Conservation (phyloP, 192 early-diverging fungal genomes). For the Coemansia javaensis region DNA sequence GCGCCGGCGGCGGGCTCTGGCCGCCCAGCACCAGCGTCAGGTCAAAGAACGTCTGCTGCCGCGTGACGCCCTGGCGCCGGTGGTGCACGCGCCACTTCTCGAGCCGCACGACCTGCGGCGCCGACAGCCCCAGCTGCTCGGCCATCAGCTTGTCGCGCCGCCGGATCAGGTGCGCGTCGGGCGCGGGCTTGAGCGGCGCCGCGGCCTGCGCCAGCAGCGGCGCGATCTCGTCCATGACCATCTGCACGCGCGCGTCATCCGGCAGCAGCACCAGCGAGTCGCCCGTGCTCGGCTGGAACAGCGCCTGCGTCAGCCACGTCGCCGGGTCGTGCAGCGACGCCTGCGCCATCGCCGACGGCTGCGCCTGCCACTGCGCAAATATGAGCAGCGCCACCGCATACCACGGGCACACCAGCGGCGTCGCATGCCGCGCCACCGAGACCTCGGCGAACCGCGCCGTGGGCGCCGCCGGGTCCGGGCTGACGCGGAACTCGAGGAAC, state of each 20-base stretch:
- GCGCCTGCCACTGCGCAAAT: constrained; percentile 47
- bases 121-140: constrained; percentile 41
- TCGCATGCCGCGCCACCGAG: constrained; percentile 30
- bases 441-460: constrained; percentile 47
- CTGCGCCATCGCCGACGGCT: constrained; percentile 38
- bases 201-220: constrained; percentile 35
- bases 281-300: constrained; percentile 37
- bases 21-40: constrained; percentile 44
- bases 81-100: constrained; percentile 51
- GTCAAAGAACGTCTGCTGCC: constrained; percentile 50
- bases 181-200: constrained; percentile 8
- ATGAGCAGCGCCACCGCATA: constrained; percentile 38
- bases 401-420: constrained; percentile 43
- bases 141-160: constrained; percentile 47
- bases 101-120: constrained; percentile 45
- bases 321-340: constrained; percentile 29
- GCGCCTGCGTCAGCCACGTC: constrained; percentile 45
- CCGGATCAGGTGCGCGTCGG: constrained; percentile 39
- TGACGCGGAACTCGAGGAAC: constrained; percentile 50
- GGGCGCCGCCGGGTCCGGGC: constrained; percentile 33
- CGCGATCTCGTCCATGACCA: constrained; percentile 42
- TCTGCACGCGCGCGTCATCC: constrained; percentile 46
- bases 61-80: constrained; percentile 42
- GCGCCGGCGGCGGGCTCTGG: constrained; percentile 39
- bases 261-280: constrained; percentile 45